phyloP scores from a whole-genome alignment of 495 filamentous ascomycete genomes.

The Aspergillus coremiiformis region DNA sequence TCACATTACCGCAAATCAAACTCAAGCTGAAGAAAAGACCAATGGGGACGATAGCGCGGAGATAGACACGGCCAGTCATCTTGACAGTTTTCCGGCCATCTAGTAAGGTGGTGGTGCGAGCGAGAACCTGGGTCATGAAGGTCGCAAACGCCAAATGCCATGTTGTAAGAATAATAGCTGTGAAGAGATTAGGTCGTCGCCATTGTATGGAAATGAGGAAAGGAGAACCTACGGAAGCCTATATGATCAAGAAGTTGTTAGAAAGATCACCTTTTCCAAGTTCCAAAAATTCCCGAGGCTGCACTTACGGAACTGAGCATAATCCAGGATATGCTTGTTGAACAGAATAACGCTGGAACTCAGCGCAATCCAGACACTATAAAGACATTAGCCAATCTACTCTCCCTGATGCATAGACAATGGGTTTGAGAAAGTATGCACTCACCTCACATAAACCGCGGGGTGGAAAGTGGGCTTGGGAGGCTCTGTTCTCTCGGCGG shows the following conservation, averaged over 20 bases:
- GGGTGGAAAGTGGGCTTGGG: slow-evolving; percentile 66
- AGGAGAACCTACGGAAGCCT: slow-evolving; percentile 36
- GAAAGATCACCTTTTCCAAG: background rate
- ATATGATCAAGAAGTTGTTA: slow-evolving; percentile 3
- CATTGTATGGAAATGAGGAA: slow-evolving; percentile 3
- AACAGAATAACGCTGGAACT: slow-evolving; percentile 94
- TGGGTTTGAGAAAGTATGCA: slow-evolving; percentile 7
- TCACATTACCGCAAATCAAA: slow-evolving; percentile 90
- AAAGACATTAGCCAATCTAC: slow-evolving; percentile 16
- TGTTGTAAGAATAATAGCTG: slow-evolving; percentile 73
- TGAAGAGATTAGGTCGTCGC: slow-evolving; percentile 6
- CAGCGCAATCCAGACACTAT: slow-evolving; percentile 80
- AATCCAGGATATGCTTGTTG: slow-evolving; percentile 96
- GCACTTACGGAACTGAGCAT: slow-evolving; percentile 71
- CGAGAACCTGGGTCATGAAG: slow-evolving; percentile 82
- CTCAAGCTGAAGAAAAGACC: slow-evolving; percentile 88
- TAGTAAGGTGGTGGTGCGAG: slow-evolving; percentile 73
- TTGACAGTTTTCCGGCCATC: slow-evolving; percentile 86
- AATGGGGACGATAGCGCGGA: slow-evolving; percentile 87
- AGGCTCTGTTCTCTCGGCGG: slow-evolving; percentile 58
- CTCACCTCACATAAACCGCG: slow-evolving; percentile 83
- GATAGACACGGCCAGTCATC: slow-evolving; percentile 88
- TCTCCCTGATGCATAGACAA: background rate
- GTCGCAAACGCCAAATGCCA: slow-evolving; percentile 90
- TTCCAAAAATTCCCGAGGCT: background rate